Conservation (phyloP, 371 early-diverging fungal species). For the Chytridium lagenaria region DNA sequence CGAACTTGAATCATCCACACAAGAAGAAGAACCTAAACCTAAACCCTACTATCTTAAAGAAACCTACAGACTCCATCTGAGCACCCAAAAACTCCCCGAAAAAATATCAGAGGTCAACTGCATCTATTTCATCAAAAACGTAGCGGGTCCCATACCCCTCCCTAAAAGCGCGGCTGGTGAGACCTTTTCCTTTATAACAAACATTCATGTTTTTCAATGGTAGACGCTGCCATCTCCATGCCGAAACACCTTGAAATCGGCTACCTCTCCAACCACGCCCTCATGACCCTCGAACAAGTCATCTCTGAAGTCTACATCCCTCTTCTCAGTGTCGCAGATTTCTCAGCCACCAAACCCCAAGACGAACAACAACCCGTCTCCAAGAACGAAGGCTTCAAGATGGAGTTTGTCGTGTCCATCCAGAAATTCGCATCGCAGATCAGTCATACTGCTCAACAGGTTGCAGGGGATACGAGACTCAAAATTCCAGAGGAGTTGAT, state of each 20-base stretch:
- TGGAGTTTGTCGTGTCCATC: constrained; percentile 52
- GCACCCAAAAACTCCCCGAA: constrained; percentile 53
- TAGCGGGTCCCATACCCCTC: constrained; percentile 45
- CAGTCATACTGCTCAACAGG: constrained; percentile 60
- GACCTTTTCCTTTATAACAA: constrained; percentile 7
- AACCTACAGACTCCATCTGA: constrained; percentile 44
- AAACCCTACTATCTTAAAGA: constrained; percentile 33
- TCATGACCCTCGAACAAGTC: constrained; percentile 59
- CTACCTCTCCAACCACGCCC: constrained; percentile 57
- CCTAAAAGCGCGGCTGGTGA: constrained; percentile 46
- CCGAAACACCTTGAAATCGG: constrained; percentile 54
- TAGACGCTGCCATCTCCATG: constrained; percentile 42
- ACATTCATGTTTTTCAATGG: no score
- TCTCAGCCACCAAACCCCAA: constrained; percentile 9
- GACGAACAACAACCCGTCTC: constrained; percentile 17
- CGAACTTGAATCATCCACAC: background rate
- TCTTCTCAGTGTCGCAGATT: constrained; percentile 46
- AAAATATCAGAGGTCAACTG: constrained; percentile 56
- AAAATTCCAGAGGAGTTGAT: constrained; percentile 56
- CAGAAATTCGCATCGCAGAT: constrained; percentile 61
- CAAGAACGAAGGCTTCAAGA: constrained; percentile 43
- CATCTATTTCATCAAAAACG: constrained; percentile 57
- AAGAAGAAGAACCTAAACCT: background rate
- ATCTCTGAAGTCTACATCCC: constrained; percentile 60
- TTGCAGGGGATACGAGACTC: constrained; percentile 58